Conservation (phyloP, 305 asterid species). For the Fraxinus paxiana region DNA sequence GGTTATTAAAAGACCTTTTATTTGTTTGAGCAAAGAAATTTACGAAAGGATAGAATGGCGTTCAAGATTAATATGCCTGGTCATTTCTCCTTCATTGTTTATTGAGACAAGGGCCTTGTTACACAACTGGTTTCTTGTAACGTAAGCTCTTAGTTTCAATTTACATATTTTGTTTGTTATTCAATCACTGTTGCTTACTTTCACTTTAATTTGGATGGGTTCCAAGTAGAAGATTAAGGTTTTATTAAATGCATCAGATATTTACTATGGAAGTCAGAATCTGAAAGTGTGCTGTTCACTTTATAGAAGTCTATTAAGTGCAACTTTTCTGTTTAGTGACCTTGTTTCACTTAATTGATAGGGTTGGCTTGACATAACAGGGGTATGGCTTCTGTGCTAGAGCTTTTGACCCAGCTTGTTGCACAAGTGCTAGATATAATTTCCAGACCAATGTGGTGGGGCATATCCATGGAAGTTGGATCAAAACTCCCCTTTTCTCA, state of each 20-base stretch:
- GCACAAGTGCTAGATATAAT: conserved; percentile 52
- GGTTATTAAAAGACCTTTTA: conserved; percentile 47
- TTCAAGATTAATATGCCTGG: conserved; percentile 54
- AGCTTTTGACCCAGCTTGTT: conserved; percentile 57
- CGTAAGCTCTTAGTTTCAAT: conserved; percentile 40
- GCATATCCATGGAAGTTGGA: conserved; percentile 61
- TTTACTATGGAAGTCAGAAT: neutral
- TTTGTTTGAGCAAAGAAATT: conserved; percentile 47
- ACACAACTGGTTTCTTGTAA: conserved; percentile 68
- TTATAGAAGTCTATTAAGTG: neutral
- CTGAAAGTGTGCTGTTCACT: neutral
- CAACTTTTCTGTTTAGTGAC: conserved; percentile 22
- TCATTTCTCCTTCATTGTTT: conserved; percentile 60
- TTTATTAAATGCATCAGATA: neutral
- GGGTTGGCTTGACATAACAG: conserved; percentile 55
- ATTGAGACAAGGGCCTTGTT: conserved; percentile 62
- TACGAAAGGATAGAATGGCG: conserved; percentile 65
- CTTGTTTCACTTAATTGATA: conserved; percentile 27
- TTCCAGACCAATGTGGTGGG: conserved; percentile 86
- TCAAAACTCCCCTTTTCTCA: conserved; percentile 61
- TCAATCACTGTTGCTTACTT: neutral
- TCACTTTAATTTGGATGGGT: neutral
- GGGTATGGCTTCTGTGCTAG: conserved; percentile 74
- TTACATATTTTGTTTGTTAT: conserved; percentile 12
- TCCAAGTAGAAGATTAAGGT: neutral